Percentiles rank a stretch among this genome's conserved stretches.
These are phyloP conservation scores for Debaryomycetaceae sp. DNA, from an alignment of 1,139 yeast genomes.

Conservation along the genomic window DNA sequence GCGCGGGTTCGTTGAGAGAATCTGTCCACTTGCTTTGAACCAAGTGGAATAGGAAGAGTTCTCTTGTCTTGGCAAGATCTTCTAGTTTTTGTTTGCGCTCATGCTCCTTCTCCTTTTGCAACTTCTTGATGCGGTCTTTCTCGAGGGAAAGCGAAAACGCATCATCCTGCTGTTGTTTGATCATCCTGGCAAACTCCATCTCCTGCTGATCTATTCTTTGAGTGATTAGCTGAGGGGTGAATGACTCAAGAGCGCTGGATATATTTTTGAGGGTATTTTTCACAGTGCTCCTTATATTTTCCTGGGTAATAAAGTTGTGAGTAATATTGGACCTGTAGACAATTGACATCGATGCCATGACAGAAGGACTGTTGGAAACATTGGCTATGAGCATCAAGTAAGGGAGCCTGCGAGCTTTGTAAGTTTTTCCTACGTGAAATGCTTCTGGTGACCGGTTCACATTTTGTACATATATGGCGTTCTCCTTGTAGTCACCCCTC, in stretches of 20 bases:
- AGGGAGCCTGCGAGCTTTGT: conserved; percentile 41
- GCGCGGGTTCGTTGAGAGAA: conserved; percentile 9
- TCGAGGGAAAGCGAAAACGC: conserved; percentile 52
- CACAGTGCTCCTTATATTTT: conserved; percentile 16
- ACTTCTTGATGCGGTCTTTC: conserved; percentile 39
- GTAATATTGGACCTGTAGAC: conserved; percentile 40
- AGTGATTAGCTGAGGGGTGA: conserved; percentile 51
- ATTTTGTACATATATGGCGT: conserved; percentile 40
- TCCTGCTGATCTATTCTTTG: conserved; percentile 53
- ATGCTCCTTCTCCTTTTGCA: conserved; percentile 22
- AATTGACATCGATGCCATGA: conserved; percentile 53
- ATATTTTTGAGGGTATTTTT: conserved; percentile 33
- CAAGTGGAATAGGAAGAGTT: conserved; percentile 13
- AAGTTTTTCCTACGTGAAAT: conserved; percentile 46
- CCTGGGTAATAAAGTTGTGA: conserved; percentile 17
- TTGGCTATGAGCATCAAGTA: conserved; percentile 46
- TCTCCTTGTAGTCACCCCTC: conserved; percentile 34
- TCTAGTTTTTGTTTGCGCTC: conserved; percentile 11
- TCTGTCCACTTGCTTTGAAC: conserved; percentile 12
- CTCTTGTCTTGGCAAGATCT: conserved; percentile 10
- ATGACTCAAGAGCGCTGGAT: conserved; percentile 34
- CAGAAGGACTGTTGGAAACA: conserved; percentile 47
- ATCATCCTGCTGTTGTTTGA: conserved; percentile 56
- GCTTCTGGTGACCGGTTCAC: conserved; percentile 46
- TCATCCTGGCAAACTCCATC: conserved; percentile 45